Conservation (phyloP, 2,329 filamentous ascomycete species). For the Claviceps pazoutovae region DNA sequence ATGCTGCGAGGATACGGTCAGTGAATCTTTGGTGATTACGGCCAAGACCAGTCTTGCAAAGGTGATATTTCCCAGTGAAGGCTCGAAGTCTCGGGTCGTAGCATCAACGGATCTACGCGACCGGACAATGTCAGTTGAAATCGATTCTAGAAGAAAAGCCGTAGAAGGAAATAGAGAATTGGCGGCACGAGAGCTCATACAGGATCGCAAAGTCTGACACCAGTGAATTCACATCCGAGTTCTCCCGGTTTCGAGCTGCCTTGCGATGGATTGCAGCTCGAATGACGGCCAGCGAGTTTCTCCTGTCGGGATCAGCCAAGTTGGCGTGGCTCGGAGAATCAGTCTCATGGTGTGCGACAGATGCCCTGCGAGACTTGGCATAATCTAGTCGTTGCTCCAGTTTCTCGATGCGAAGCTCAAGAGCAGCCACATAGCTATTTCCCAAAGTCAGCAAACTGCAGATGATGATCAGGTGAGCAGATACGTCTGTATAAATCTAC, state of each 20-base stretch:
- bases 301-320: slow-evolving; percentile 36
- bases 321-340: slow-evolving; percentile 21
- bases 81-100: slow-evolving; percentile 85
- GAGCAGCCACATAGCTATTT: slow-evolving; percentile 71
- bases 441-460: background rate
- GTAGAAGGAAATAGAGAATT: background rate
- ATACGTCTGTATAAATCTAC: slow-evolving; percentile 5
- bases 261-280: slow-evolving; percentile 50
- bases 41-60: slow-evolving; percentile 80
- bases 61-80: slow-evolving; percentile 76
- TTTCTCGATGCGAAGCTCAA: slow-evolving; percentile 84
- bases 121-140: background rate
- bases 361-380: slow-evolving; percentile 56
- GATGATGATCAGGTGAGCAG: background rate
- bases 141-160: background rate
- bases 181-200: slow-evolving; percentile 32
- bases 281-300: slow-evolving; percentile 49
- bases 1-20: slow-evolving; percentile 48
- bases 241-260: slow-evolving; percentile 53
- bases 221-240: slow-evolving; percentile 77
- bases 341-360: slow-evolving; percentile 50
- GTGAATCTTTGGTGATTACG: slow-evolving; percentile 59
- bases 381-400: slow-evolving; percentile 65
- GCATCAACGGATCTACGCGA: slow-evolving; percentile 70
- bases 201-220: slow-evolving; percentile 90